Base-by-base conservation (phyloP, 2,329 filamentous ascomycete species). In the Pseudocercospora vitis region DNA sequence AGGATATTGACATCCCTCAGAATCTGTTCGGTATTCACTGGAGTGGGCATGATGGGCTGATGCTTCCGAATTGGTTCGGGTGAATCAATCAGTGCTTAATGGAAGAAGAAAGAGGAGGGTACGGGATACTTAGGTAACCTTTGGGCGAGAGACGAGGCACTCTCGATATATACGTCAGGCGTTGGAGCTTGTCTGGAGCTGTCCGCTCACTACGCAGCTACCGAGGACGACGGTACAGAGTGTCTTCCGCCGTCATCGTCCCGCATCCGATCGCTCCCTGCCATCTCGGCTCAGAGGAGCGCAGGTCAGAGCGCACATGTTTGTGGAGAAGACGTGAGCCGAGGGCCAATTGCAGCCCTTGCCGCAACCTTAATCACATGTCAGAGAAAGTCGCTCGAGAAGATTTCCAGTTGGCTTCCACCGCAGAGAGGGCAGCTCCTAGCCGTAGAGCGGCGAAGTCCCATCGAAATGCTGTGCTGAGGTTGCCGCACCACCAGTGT, bases 1-100 rank as follows among this genome's bases (percentile, higher is more conserved):
- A 90, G 85, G 79, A 97, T 83, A 74, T 85, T 84, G 69, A 96
- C 91, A 74, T 91, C 91, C 73, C 91, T 85, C 63, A 96, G 86
- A 70, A 95, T 88, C 61, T 81, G 76, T 53, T 95, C 88, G 37
- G 62, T 55, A 52, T 66, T 65, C 37, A 65, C 63, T 37, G 65
- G 64, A 47, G 55, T 62, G 50, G 60, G 58, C 59, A 62, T 62
- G 40, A 14, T 60, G 47, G n/a, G 50, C 29, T 33, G 29, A 39
- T 47, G n/a, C 50, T 46, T 29, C 50, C 24, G 21, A 49, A 14
- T 35, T 16, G 42, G 16, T 12, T 39, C 18, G 23, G 28, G 39
- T 18, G 37, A 19, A 28, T 29, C 18, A 35, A 45, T 14, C 8
- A 24, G 29, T 39, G 23, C 21, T 42, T 16, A 33, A 19, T 39